Evolutionary conservation across 345 rosid species (phyloP).

Genomic region (Dipteronia sinensis): DNA sequence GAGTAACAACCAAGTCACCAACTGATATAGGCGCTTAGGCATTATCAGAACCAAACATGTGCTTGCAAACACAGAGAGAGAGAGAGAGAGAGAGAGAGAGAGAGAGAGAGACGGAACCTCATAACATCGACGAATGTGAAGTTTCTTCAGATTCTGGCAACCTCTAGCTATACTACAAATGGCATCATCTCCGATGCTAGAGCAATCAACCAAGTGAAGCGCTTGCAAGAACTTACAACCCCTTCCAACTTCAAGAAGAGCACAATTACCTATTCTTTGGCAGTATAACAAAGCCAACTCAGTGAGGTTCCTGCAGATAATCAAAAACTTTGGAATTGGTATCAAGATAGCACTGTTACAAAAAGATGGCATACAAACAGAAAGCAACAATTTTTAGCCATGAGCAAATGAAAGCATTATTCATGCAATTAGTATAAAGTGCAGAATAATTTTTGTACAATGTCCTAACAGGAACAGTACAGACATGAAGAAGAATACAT

Average conservation of each 20-base stretch:
- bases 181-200: conserved; percentile 76
- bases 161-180: conserved; percentile 82
- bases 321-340: conserved; percentile 28
- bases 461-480: not conserved
- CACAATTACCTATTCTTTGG: conserved; percentile 74
- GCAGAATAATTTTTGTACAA: not conserved
- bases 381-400: not conserved
- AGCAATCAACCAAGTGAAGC: conserved; percentile 88
- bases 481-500: not conserved
- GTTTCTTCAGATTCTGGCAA: conserved; percentile 77
- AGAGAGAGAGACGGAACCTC: conserved; percentile 55
- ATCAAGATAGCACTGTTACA: not conserved
- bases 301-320: conserved; percentile 60
- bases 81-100: not conserved
- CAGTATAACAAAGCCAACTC: conserved; percentile 84
- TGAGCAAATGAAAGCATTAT: not conserved
- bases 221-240: conserved; percentile 77
- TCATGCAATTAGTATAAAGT: not conserved
- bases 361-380: not conserved
- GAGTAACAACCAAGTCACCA: not conserved
- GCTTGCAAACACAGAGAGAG: not conserved
- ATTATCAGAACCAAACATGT: not conserved
- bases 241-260: conserved; percentile 73
- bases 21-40: conserved; percentile 9
- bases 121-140: conserved; percentile 88